Base-by-base conservation (phyloP, 2,329 filamentous ascomycete species). In the Penicillium sp. region DNA sequence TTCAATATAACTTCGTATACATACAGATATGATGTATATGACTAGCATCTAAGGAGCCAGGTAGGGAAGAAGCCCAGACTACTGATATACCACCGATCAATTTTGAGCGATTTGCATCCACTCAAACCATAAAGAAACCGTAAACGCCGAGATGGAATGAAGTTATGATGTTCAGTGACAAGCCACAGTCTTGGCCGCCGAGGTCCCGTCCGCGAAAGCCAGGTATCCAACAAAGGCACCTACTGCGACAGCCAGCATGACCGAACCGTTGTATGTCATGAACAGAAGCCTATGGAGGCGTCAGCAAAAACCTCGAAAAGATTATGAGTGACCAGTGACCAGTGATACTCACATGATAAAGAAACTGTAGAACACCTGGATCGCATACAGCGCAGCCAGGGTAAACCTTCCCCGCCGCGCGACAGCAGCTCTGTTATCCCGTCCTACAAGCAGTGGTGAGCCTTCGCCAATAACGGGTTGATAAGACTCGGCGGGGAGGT, bases 231-330 rank as follows among this genome's bases (percentile, higher is more conserved):
- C 73, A 60, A 95, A 96, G 0, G 93, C 92, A 13, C 94, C 94
- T 8, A 95, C 78, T 0, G 89, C 89, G 13, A 97, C 92, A 3
- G 93, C 84, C 60, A 96, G 75, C 94, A 99, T 99, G 62, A 99
- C 86, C 87, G 90, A 96, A 50, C 94, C 94, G 67, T 99, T 99
- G 77, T 99, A 99, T n/a, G 94, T 99, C 94, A 99, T 99, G 75
- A 99, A 99, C 18, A 99, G 77, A 55, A 99, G 80, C 94, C 93
- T 97, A 53, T 5, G 52, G 40, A 29, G 3, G 15, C 5, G 3
- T 33, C 29, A 9, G 20, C 2, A 7, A 41, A 30, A 4, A 6
- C 7, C 4, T 4, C 4, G 21, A 4, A 26, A 27, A 26, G 20
- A 23, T 3, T 20, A 13, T 10, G 18, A n/a, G n/a, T n/a, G 12